Conservation (phyloP, 2,329 filamentous ascomycete genomes). For the Xylariaceae sp. region DNA sequence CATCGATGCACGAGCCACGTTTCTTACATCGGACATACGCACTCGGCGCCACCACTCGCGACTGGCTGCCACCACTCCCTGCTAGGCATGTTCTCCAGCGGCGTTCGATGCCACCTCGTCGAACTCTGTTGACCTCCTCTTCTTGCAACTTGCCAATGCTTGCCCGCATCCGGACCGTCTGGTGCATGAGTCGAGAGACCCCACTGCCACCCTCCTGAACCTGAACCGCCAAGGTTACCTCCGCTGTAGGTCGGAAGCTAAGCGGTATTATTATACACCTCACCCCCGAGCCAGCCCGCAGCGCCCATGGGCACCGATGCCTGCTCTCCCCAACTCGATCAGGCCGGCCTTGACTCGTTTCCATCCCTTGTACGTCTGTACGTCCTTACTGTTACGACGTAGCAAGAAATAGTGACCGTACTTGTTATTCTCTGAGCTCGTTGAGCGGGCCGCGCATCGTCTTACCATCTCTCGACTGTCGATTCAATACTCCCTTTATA, state of each 20-base stretch:
- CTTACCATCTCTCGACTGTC: not conserved
- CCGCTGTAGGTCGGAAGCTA: not conserved
- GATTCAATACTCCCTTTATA: not conserved
- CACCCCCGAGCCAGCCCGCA: not conserved
- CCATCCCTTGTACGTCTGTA: not conserved
- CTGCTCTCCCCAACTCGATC: not conserved
- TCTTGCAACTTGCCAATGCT: not conserved
- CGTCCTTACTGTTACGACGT: too few relatives aligned
- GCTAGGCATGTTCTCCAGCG: too few relatives aligned
- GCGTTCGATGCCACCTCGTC: not conserved
- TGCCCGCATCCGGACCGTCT: not conserved
- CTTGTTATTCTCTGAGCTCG: not conserved
- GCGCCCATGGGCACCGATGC: not conserved
- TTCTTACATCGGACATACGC: not conserved
- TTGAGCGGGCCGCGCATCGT: not conserved
- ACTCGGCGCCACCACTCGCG: not conserved
- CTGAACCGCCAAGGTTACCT: not conserved
- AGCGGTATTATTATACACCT: not conserved
- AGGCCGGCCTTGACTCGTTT: not conserved
- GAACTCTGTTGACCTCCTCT: not conserved
- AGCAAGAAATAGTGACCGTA: not conserved
- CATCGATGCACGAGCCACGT: conserved; percentile 6
- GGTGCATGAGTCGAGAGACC: not conserved
- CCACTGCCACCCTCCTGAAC: not conserved
- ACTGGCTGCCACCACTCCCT: not conserved